phyloP scores from a whole-genome alignment of 176 grass and related monocot genomes.

The Eleusine indica region DNA sequence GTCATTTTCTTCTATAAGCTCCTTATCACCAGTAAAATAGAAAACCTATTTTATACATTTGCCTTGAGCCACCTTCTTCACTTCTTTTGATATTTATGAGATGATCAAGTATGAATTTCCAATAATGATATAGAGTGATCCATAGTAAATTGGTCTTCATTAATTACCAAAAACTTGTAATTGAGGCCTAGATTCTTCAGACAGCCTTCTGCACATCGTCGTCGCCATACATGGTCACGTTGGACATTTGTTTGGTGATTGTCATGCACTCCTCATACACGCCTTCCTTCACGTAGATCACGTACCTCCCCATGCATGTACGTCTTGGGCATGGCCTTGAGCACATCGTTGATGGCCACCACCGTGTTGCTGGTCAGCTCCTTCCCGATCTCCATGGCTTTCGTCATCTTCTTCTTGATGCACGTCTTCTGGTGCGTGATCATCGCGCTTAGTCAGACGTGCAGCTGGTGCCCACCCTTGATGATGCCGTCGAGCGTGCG shows the following conservation, averaged over 20 bases:
- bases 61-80: too few species aligned
- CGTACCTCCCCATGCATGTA: neutral
- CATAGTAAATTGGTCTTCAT: too few species aligned
- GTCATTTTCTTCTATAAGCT: too few species aligned
- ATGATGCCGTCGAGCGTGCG: slow-evolving; percentile 25
- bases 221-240: slow-evolving; percentile 69
- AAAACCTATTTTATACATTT: too few species aligned
- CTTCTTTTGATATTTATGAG: too few species aligned
- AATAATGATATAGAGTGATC: too few species aligned
- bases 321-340: too few species aligned
- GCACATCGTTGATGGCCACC: slow-evolving; percentile 55
- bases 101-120: too few species aligned
- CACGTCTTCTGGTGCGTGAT: slow-evolving; percentile 78
- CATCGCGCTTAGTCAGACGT: slow-evolving; percentile 74
- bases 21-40: too few species aligned
- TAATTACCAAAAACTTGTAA: too few species aligned
- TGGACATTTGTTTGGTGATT: slow-evolving; percentile 46
- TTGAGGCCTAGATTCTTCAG: too few species aligned
- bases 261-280: slow-evolving; percentile 67
- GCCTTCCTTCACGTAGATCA: slow-evolving; percentile 82
- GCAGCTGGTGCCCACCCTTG: slow-evolving; percentile 50
- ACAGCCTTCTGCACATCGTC: neutral
- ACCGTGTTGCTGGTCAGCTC: slow-evolving; percentile 72
- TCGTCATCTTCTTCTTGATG: slow-evolving; percentile 73
- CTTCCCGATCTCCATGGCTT: slow-evolving; percentile 52